These are phyloP conservation scores for Annulohypoxylon nitens DNA, from an alignment of 495 filamentous ascomycete genomes.

Conservation along the genomic window DNA sequence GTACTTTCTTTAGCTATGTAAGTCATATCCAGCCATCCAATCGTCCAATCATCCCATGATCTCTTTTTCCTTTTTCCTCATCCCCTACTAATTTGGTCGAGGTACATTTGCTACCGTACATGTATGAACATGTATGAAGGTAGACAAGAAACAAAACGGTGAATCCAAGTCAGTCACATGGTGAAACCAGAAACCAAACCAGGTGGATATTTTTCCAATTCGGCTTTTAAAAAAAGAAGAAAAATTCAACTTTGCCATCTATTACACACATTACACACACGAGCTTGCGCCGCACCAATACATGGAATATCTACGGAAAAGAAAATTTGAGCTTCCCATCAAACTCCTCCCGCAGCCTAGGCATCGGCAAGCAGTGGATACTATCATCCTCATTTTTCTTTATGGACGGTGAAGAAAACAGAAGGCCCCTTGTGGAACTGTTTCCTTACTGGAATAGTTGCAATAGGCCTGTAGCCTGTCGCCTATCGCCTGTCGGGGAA, in stretches of 20 bases:
- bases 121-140: neutral
- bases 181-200: conserved; percentile 43
- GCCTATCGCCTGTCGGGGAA: conserved; percentile 10
- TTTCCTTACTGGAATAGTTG: conserved; percentile 36
- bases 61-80: conserved; percentile 11
- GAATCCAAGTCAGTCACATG: conserved; percentile 22
- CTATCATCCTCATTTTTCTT: conserved; percentile 28
- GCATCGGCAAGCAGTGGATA: conserved; percentile 19
- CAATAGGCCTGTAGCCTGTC: too few relatives aligned
- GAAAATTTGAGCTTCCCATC: conserved; percentile 1
- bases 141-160: conserved; percentile 30
- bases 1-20: neutral
- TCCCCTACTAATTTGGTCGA: conserved; percentile 15
- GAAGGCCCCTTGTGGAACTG: conserved; percentile 40
- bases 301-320: conserved; percentile 15
- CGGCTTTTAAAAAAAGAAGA: neutral
- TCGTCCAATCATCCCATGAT: conserved; percentile 5
- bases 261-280: conserved; percentile 13
- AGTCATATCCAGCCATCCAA: neutral
- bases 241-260: conserved; percentile 13
- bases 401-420: conserved; percentile 46
- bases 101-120: neutral
- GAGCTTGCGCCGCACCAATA: conserved; percentile 26
- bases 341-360: conserved; percentile 20
- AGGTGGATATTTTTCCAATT: conserved; percentile 17